A percentile compares a stretch with the other conserved stretches of the same genome.
These are phyloP conservation scores for Xylaria arbuscula DNA, from an alignment of 2,329 filamentous ascomycete species.

Conservation along the genomic window DNA sequence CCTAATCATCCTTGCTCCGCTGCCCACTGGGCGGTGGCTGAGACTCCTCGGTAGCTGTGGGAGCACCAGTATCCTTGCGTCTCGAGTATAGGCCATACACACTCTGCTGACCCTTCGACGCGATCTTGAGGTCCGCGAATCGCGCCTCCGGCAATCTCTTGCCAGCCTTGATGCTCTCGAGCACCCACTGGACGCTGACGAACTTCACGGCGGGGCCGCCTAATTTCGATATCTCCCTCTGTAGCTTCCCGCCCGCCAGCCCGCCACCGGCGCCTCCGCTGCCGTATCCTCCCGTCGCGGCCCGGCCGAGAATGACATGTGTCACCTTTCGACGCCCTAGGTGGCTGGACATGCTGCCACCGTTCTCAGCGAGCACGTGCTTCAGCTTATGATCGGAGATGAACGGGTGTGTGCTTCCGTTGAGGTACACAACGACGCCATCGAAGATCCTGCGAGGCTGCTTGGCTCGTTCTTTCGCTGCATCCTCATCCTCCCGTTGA, in stretches of 20 bases:
- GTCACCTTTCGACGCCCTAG: slow-evolving; percentile 81
- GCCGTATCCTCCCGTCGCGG: slow-evolving; percentile 52
- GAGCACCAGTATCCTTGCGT: slow-evolving; percentile 34
- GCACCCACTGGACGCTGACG: slow-evolving; percentile 83
- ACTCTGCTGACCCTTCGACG: slow-evolving; percentile 70
- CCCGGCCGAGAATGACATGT: slow-evolving; percentile 82
- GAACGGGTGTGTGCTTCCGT: slow-evolving; percentile 83
- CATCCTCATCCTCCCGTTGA: slow-evolving; percentile 51
- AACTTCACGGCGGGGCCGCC: slow-evolving; percentile 80
- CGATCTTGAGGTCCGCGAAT: slow-evolving; percentile 73
- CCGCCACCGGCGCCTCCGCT: slow-evolving; percentile 74
- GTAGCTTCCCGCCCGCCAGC: slow-evolving; percentile 79
- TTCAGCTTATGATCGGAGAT: slow-evolving; percentile 90
- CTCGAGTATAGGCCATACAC: slow-evolving; percentile 65
- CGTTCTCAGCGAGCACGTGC: slow-evolving; percentile 78
- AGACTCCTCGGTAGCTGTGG: slow-evolving; percentile 9
- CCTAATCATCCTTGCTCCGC: slow-evolving; percentile 7
- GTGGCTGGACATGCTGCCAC: slow-evolving; percentile 75
- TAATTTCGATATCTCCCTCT: slow-evolving; percentile 78
- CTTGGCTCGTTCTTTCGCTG: slow-evolving; percentile 57
- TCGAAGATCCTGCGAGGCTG: slow-evolving; percentile 68
- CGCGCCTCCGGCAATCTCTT: slow-evolving; percentile 79
- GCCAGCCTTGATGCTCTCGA: slow-evolving; percentile 84
- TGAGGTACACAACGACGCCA: slow-evolving; percentile 82
- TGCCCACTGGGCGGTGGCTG: slow-evolving; percentile 35